Conservation (phyloP, 1,284 basidiomycete species). For the Ganoderma multipileum region DNA sequence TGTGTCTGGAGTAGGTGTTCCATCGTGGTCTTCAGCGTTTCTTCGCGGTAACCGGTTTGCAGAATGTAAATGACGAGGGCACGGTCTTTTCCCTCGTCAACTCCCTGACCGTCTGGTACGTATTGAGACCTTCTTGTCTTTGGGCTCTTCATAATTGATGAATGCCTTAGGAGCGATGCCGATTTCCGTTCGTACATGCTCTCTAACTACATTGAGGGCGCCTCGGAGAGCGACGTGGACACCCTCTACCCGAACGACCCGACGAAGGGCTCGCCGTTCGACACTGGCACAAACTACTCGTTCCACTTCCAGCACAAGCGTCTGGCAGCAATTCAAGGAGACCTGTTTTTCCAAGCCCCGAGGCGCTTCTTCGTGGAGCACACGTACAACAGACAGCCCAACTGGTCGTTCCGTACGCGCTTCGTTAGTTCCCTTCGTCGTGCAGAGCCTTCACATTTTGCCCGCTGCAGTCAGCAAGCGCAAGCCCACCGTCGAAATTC, state of each 20-base stretch:
- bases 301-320: constrained; percentile 60
- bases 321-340: constrained; percentile 57
- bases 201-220: constrained; percentile 5
- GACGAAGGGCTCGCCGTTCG: constrained; percentile 58
- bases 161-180: neutral
- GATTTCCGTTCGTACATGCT: constrained; percentile 8
- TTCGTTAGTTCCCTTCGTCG: neutral
- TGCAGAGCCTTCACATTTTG: neutral
- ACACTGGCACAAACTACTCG: constrained; percentile 50
- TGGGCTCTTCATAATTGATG: neutral
- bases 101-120: constrained; percentile 5
- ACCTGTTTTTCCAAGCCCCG: constrained; percentile 60
- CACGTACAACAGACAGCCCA: constrained; percentile 33
- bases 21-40: neutral
- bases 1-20: constrained; percentile 34
- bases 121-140: neutral
- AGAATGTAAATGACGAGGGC: constrained; percentile 13
- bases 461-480: constrained; percentile 47
- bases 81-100: constrained; percentile 9
- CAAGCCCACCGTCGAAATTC: constrained; percentile 34
- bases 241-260: constrained; percentile 36
- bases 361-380: constrained; percentile 53
- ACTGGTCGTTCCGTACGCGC: constrained; percentile 43
- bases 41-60: neutral
- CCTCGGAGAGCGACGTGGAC: neutral